Evolutionary conservation across 495 filamentous ascomycete genomes (phyloP), one percentile per base, ranked within the genome.

Genomic region (Pyrenula massariospora): DNA sequence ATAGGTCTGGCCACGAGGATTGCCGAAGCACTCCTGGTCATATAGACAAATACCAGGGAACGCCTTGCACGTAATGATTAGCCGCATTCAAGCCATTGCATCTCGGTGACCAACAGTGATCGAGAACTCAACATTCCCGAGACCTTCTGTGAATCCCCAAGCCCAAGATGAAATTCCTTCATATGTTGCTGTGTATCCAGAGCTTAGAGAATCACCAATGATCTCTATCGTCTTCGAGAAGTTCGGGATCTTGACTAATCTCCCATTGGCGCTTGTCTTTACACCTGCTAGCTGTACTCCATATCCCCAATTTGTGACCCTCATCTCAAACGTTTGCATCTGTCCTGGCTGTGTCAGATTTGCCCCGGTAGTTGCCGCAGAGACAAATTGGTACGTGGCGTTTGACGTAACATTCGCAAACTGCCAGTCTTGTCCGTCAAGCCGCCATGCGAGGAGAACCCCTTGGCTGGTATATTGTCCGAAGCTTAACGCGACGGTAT

Each of bases 271-370:
- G 2, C 69, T 73, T 0, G 82, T 73, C 51, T 84, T 81, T 0
- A 84, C 76, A 24, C 67, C 66, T 20, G 70, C 65, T 42, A 87
- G 76, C 61, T 87, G 83, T 10, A 86, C 5, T 8, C 83, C 83
- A 60, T 78, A 78, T 10, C 74, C 83, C 84, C 83, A 87, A 58
- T 87, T 86, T 1, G 84, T 82, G 12, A 85, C 83, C 31, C 31
- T 42, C 31, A 42, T 42, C 15, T 42, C 31, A 15, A 42, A 42
- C 15, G 31, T 42, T 42, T 42, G 31, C 15, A 42, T 42, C 31
- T 42, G 31, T 42, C 31, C 31, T 8, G 31, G 5, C 31, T 42
- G 31, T 15, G 31, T 42, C 31, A 42, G 5, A 15, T 42, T 42
- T 15, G 31, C 31, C 15, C 31, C 31, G 15, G 15, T 5, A 15